Evolutionary conservation across 202 grass and related monocot genomes (phyloP).

Genomic region (Schoenoplectus tabernaemontani): DNA sequence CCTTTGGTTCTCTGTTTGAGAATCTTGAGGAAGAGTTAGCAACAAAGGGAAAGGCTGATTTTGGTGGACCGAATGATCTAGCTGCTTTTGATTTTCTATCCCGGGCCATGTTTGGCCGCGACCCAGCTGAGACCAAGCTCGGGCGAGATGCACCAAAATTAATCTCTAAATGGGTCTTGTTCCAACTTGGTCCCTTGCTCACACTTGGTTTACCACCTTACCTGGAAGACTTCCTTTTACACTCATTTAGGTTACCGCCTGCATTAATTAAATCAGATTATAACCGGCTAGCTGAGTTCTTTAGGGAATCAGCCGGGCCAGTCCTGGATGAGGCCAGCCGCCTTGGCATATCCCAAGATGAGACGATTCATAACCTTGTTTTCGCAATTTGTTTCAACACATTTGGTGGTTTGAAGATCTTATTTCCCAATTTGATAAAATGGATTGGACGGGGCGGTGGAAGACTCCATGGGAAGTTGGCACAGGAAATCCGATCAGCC

Average conservation of each 20-base stretch:
- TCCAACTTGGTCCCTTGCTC: constrained; percentile 69
- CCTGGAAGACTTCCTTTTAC: constrained; percentile 67
- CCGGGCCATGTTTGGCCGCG: constrained; percentile 45
- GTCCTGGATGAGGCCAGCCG: constrained; percentile 66
- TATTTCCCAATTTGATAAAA: constrained; percentile 70
- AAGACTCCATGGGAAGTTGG: constrained; percentile 44
- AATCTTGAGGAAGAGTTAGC: constrained; percentile 55
- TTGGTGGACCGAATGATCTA: constrained; percentile 55
- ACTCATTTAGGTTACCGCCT: constrained; percentile 72
- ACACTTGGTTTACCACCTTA: constrained; percentile 65
- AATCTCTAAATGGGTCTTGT: constrained; percentile 71
- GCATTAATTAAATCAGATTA: constrained; percentile 66
- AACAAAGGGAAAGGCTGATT: constrained; percentile 52
- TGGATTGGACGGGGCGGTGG: constrained; percentile 74
- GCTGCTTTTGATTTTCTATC: constrained; percentile 71
- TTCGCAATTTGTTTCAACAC: constrained; percentile 97
- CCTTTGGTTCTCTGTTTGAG: constrained; percentile 54
- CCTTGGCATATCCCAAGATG: constrained; percentile 58
- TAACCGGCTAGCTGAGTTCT: constrained; percentile 56
- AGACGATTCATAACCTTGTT: constrained; percentile 80
- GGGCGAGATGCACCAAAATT: constrained; percentile 46
- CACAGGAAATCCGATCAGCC: constrained; percentile 62
- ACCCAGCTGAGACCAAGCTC: constrained; percentile 52
- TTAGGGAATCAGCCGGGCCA: constrained; percentile 37
- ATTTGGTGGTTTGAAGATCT: constrained; percentile 72